Evolutionary conservation across 352 stramenopile species (phyloP), one percentile per base, ranked within the genome.

Genomic region (Globisporangium middletonii): DNA sequence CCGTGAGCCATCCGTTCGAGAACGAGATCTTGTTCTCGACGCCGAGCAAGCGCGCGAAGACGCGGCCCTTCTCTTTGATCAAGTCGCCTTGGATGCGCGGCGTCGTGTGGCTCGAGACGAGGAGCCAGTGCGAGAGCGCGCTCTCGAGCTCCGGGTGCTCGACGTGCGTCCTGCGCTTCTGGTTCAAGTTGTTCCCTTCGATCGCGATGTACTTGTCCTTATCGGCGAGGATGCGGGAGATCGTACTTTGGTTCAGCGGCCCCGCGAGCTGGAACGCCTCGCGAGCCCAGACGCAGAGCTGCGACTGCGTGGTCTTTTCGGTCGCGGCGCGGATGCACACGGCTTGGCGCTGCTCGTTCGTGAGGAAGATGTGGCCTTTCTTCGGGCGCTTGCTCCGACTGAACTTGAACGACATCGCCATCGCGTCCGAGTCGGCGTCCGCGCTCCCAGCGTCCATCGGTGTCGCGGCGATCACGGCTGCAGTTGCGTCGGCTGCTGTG

Each of bases 11-110:
- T 7, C 64, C 64, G 52, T 71, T 71, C 38, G 64, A 71, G 51
- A 71, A 71, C 51, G 64, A 60, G 38, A 71, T 62, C 58, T 71
- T 65, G 46, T 44, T 53, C 30, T 67, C 64, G 46, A 68, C 57
- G 18, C 60, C 64, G 41, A 68, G 59, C 23, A 59, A 16, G 41
- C 55, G 54, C 33, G 59, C 63, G 13, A 71, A 59, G 18, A 52
- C 64, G 18, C 56, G 60, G 4, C 60, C 64, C 23, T 71, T 71
- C 35, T 71, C 64, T 50, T 71, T 67, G 60, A 71, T 71, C n/a
- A 60, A 33, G 35, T 71, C 60, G 19, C 64, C 64, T n/a, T 62
- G 59, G 30, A 71, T 45, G 50, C 63, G 62, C 45, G 55, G 50
- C 18, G 57, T 56, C 42, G 60, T 55, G 60, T 71, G 64, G 46